Conservation (phyloP, 192 early-diverging fungal genomes). For the Coemansia sp. region DNA sequence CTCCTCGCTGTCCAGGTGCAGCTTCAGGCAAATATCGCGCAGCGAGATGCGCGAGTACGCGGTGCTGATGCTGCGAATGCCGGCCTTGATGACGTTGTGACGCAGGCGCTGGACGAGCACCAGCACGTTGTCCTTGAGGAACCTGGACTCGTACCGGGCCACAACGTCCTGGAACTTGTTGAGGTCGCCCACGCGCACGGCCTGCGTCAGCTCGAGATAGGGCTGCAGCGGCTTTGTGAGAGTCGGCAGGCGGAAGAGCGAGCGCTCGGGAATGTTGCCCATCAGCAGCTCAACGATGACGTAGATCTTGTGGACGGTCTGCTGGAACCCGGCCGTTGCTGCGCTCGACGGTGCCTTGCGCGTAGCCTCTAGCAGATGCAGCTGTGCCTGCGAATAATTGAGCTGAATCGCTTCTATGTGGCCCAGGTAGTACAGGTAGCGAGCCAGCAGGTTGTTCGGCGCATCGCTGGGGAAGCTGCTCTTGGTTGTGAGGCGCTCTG, state of each 20-base stretch:
- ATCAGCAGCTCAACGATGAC: slow-evolving; percentile 97
- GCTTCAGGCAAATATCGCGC: slow-evolving; percentile 92
- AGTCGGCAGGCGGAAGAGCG: slow-evolving; percentile 82
- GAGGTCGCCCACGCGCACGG: slow-evolving; percentile 93
- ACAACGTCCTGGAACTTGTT: slow-evolving; percentile 88
- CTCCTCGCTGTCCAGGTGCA: slow-evolving; percentile 96
- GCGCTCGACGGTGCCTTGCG: slow-evolving; percentile 89
- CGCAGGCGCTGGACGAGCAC: slow-evolving; percentile 90
- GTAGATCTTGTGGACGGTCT: slow-evolving; percentile 89
- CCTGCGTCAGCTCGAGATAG: slow-evolving; percentile 94
- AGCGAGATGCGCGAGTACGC: slow-evolving; percentile 96
- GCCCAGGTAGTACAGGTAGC: slow-evolving; percentile 95
- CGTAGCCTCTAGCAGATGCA: slow-evolving; percentile 84
- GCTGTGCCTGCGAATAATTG: slow-evolving; percentile 90
- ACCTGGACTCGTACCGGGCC: slow-evolving; percentile 63
- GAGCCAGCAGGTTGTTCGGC: slow-evolving; percentile 86
- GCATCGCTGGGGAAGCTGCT: slow-evolving; percentile 83
- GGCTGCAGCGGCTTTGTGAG: slow-evolving; percentile 81
- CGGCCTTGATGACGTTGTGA: slow-evolving; percentile 99
- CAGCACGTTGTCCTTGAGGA: slow-evolving; percentile 83
- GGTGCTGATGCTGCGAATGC: slow-evolving; percentile 92
- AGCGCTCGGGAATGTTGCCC: slow-evolving; percentile 97
- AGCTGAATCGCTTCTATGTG: slow-evolving; percentile 97
- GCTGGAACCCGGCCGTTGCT: slow-evolving; percentile 90
- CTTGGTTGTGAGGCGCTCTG: slow-evolving; percentile 94